Conservation (phyloP, 345 rosid species). For the Pistacia vera region DNA sequence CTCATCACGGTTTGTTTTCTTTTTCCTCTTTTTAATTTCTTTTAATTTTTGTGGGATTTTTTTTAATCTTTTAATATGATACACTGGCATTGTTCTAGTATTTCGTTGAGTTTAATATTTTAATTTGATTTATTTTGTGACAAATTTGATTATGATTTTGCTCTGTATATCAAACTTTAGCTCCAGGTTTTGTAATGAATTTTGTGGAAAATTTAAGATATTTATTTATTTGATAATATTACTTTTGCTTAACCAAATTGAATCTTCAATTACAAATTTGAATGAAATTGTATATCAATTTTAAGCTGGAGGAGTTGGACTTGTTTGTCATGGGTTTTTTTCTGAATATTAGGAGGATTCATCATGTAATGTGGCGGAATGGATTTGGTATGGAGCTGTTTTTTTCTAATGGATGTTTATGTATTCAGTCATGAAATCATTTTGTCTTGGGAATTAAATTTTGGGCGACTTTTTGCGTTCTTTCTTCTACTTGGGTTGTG, state of each 20-base stretch:
- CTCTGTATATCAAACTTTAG: no score
- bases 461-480: no score
- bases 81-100: no score
- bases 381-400: neutral
- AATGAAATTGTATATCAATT: neutral
- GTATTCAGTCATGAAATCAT: no score
- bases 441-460: no score
- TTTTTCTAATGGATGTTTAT: neutral
- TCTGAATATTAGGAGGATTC: neutral
- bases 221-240: neutral
- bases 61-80: neutral
- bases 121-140: neutral
- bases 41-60: neutral
- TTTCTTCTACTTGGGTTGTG: neutral
- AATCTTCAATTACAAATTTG: neutral
- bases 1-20: constrained; percentile 73
- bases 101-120: neutral
- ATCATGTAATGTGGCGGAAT: neutral
- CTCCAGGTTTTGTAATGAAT: neutral
- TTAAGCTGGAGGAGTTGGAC: neutral
- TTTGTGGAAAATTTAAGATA: no score
- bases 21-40: neutral
- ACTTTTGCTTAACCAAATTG: neutral
- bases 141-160: neutral
- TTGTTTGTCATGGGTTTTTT: neutral